Base-by-base conservation (phyloP, 2,329 filamentous ascomycete genomes). In the Ceratocystis smalleyi region DNA sequence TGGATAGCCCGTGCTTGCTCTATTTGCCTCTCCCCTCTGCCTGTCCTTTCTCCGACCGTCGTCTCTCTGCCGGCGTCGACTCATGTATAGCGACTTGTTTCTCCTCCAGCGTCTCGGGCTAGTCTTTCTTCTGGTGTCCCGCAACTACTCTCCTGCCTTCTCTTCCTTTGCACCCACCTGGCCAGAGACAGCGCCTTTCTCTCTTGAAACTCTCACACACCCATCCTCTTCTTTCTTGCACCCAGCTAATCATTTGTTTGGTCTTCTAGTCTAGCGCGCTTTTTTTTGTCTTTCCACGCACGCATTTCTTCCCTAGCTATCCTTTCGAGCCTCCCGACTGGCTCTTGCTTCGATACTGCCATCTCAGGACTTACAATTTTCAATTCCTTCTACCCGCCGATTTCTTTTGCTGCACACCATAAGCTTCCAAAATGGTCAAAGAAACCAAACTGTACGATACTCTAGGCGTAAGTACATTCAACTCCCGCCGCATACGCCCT, bases 381-480 rank as follows among this genome's bases (percentile, higher is more conserved):
- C 15, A 61, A 12, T 45, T 45, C 4, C n/a, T 43, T 61, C 24
- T 60, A 40, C 32, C 27, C 19, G 3, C 24, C 24, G 43, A 5
- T 35, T 30, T 35, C 22, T 27, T 35, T 35, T 43, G 19, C 15
- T 24, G 35, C 47, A 61, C 19, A 54, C 17, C 40, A 59, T 49
- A 61, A 55, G 2, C 49, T 35, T 59, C 12, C 65, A 64, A 40
- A 62, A 91, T 91, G 88, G 87, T 85, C 69, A 88, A 87, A 73
- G 88, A 91, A 71, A 88, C 84, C 45, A 89, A 89, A 74, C 81
- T 83, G 73, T 94, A 94, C 78, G 88, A 92, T 67, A 77, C 82
- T 67, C 82, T 94, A 61, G 88, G 88, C 74, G 88, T 91, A 84
- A 72, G 82, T 77, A 63, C 15, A 40, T 47, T 32, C 54, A 19